Percentiles rank a stretch among this genome's conserved stretches.
Evolutionary conservation across 176 grass and related monocot species (phyloP).

Genomic region (Avena eriantha): DNA sequence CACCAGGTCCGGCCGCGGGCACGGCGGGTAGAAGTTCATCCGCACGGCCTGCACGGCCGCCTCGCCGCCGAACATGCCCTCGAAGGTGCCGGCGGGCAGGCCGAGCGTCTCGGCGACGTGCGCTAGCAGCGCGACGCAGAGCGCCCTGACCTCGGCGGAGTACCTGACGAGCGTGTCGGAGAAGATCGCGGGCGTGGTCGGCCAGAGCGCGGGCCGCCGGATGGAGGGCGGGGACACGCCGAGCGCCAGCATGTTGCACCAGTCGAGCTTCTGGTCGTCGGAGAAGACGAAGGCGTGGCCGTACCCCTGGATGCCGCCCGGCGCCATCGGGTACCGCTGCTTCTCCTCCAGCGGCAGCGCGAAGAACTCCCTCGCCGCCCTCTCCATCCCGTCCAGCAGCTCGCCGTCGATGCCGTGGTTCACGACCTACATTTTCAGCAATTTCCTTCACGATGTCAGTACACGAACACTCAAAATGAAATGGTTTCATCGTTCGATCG

Average conservation of each 20-base stretch:
- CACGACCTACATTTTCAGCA: constrained; percentile 51
- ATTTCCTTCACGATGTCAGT: neutral
- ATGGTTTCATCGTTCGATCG: neutral
- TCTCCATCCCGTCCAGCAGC: constrained; percentile 73
- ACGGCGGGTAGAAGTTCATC: constrained; percentile 91
- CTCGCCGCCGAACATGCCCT: constrained; percentile 72
- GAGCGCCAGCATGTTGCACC: constrained; percentile 95
- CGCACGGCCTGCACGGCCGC: constrained; percentile 77
- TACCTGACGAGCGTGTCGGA: constrained; percentile 58
- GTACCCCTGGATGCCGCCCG: constrained; percentile 82
- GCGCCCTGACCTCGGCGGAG: constrained; percentile 60
- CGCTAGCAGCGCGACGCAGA: constrained; percentile 59
- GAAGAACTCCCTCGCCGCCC: constrained; percentile 73
- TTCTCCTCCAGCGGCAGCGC: constrained; percentile 90
- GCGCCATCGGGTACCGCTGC: constrained; percentile 77
- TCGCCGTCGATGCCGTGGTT: constrained; percentile 71
- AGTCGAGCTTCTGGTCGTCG: constrained; percentile 93
- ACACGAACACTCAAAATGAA: neutral
- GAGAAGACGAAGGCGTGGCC: constrained; percentile 95
- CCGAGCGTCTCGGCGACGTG: constrained; percentile 60
- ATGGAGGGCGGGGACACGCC: constrained; percentile 69
- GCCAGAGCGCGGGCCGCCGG: constrained; percentile 74
- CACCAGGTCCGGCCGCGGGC: constrained; percentile 69
- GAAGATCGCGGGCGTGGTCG: constrained; percentile 58
- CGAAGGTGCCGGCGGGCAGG: constrained; percentile 48